These are phyloP conservation scores for Hymenoscyphus infarciens DNA, from an alignment of 2,329 filamentous ascomycete species.

Conservation along the genomic window DNA sequence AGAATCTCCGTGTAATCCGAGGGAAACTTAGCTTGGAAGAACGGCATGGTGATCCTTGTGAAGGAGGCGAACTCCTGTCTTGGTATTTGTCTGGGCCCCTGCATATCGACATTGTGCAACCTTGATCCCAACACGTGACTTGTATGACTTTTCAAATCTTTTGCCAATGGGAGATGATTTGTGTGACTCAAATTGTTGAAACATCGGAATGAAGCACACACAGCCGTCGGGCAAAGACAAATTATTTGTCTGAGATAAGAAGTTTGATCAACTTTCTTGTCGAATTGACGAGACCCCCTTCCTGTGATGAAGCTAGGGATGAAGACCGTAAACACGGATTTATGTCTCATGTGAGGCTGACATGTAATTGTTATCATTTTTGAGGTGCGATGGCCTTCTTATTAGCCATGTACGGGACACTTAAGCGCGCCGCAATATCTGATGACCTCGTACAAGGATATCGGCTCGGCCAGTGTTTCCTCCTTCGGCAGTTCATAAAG, in stretches of 20 bases:
- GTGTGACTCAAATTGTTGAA: background rate
- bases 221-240: background rate
- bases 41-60: background rate
- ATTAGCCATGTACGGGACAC: slow-evolving; percentile 9
- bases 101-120: background rate
- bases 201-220: background rate
- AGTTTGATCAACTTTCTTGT: background rate
- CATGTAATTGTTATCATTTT: slow-evolving; percentile 2
- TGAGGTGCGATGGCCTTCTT: slow-evolving; percentile 7
- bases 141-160: background rate
- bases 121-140: background rate
- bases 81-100: background rate
- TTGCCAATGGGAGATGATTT: background rate
- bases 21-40: background rate
- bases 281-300: background rate
- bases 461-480: slow-evolving; percentile 7
- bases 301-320: background rate
- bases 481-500: slow-evolving; percentile 12
- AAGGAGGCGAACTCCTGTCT: slow-evolving; percentile 3
- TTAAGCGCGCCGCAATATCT: slow-evolving; percentile 15
- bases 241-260: background rate
- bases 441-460: slow-evolving; percentile 10
- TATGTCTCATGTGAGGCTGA: slow-evolving; percentile 12
- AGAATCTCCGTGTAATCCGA: background rate
- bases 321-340: background rate